Conservation (phyloP, 768 basidiomycete genomes). For the Boletus subparvulus region DNA sequence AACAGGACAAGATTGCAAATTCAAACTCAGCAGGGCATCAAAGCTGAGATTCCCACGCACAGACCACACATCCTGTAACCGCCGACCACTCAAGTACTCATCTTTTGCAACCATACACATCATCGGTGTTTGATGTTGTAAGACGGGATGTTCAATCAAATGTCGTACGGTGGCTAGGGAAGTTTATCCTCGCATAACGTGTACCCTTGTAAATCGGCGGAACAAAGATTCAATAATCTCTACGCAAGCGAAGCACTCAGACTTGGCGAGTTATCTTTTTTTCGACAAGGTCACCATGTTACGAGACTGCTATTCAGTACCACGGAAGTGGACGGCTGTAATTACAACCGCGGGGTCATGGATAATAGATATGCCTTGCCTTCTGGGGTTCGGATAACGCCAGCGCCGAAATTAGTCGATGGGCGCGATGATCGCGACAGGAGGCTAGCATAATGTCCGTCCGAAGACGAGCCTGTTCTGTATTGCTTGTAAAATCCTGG, state of each 20-base stretch:
- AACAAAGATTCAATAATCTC: not conserved
- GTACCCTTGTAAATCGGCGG: not conserved
- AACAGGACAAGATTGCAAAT: slow-evolving; percentile 38
- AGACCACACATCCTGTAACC: slow-evolving; percentile 29
- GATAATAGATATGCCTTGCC: not conserved
- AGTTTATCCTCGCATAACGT: not conserved
- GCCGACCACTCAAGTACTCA: too few relatives aligned
- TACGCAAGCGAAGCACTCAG: not conserved
- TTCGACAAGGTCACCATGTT: not conserved
- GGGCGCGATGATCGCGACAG: not conserved
- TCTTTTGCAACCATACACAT: too few relatives aligned
- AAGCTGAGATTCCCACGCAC: slow-evolving; percentile 44
- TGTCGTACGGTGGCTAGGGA: not conserved
- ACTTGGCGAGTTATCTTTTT: not conserved
- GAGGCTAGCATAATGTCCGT: not conserved
- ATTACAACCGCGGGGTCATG: not conserved
- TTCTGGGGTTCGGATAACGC: not conserved
- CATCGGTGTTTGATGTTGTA: not conserved
- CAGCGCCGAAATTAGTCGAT: not conserved
- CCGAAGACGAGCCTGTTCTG: not conserved
- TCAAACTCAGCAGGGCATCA: slow-evolving; percentile 42
- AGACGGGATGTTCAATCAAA: not conserved
- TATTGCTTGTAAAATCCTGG: slow-evolving; percentile 1
- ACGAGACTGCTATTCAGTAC: not conserved
- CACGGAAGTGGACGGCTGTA: too few relatives aligned